Base-by-base conservation (phyloP, 208 protist species). In the Leishmania lainsoni region DNA sequence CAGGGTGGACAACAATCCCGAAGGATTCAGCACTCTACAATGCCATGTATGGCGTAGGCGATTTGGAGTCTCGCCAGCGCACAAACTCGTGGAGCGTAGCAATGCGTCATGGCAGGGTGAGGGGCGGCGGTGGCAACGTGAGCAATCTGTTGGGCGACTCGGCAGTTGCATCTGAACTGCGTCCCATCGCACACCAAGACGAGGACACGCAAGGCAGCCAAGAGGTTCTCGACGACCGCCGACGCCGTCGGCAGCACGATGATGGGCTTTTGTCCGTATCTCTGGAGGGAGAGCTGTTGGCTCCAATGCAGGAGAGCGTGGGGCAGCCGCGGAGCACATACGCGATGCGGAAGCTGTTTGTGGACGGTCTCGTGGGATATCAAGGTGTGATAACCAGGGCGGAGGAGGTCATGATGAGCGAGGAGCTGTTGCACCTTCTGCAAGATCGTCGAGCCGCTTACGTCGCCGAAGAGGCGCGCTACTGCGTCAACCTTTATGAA, bases 401-500 rank as follows among this genome's bases (percentile, higher is more conserved):
- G 5, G 94, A 98, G 84, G 93, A 98, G 79, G 91, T 87, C 16
- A 68, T 48, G 20, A 87, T 98, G 51, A 89, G 88, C 61, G 92
- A 92, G 75, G 93, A 98, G 86, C 89, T 98, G 69, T 76, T 98
- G 26, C 86, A 87, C 42, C 81, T 96, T 9, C 82, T 96, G 56
- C 93, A 96, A 74, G 87, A 92, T 78, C 77, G 81, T 6, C 83
- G 90, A 16, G 93, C 94, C 45, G 91, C 91, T 39, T 98, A 98
- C 84, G 86, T 97, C 29, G 92, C 95, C 3, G 92, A 97, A 77
- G 95, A 98, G 80, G 88, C 90, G 29, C 88, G 95, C 35, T 98
- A 98, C 87, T 98, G 95, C 76, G 90, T 97, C 17, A 98, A 98
- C 83, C 81, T 97, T 16, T 97, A 96, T 71, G 95, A 98, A 75